Conservation (phyloP, 495 filamentous ascomycete species). For the Daldinia vernicosa region DNA sequence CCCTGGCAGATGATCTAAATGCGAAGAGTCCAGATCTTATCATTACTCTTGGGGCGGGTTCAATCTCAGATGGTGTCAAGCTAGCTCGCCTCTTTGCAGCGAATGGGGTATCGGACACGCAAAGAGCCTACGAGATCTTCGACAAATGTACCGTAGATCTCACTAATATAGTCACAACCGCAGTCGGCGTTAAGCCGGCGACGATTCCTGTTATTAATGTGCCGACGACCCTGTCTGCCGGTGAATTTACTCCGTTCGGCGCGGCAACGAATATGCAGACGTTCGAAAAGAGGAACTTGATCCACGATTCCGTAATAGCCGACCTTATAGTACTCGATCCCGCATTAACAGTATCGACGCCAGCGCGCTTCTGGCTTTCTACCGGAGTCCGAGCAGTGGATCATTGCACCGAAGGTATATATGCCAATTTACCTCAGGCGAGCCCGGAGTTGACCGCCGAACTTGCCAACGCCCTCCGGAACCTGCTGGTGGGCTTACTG, state of each 20-base stretch:
- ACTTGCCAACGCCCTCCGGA: conserved; percentile 55
- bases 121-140: conserved; percentile 56
- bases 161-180: not conserved
- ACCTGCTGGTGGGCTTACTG: conserved; percentile 63
- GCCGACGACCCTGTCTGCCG: conserved; percentile 70
- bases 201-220: conserved; percentile 67
- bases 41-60: conserved; percentile 69
- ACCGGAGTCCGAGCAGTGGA: conserved; percentile 71
- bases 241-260: conserved; percentile 66
- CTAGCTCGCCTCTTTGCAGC: conserved; percentile 58
- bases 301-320: conserved; percentile 56
- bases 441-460: conserved; percentile 49
- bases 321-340: conserved; percentile 69
- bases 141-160: conserved; percentile 42
- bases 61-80: conserved; percentile 69
- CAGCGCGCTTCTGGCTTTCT: conserved; percentile 67
- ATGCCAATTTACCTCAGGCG: conserved; percentile 47
- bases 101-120: conserved; percentile 56
- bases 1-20: conserved; percentile 61
- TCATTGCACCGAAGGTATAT: conserved; percentile 70
- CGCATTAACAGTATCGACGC: conserved; percentile 62
- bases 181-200: conserved; percentile 39
- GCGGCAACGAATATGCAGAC: conserved; percentile 64
- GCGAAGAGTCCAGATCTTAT: conserved; percentile 61
- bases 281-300: conserved; percentile 63